Conservation (phyloP, 257 asterid genomes). For the Forsythia viridissima region DNA sequence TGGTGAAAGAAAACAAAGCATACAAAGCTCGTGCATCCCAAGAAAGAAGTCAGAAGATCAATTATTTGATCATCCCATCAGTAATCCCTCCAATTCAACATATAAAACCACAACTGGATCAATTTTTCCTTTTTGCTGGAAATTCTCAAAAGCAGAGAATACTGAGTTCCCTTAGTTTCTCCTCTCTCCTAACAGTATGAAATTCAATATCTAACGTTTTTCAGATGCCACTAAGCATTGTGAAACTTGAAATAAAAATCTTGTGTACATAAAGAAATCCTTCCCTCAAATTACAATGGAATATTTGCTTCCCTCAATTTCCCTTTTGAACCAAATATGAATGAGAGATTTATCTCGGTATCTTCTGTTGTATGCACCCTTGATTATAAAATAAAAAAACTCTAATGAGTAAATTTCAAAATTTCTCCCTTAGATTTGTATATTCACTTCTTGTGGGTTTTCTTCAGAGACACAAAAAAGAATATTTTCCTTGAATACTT, state of each 20-base stretch:
- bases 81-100: background rate
- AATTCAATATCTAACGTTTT: background rate
- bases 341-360: background rate
- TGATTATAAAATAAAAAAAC: background rate
- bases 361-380: background rate
- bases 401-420: too few relatives aligned
- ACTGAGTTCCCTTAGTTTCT: background rate
- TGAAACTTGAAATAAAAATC: background rate
- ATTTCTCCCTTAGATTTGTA: too few relatives aligned
- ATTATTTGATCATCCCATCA: slow-evolving; percentile 5
- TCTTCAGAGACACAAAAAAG: too few relatives aligned
- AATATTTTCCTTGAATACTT: too few relatives aligned
- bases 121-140: background rate
- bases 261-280: background rate
- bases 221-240: background rate
- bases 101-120: background rate
- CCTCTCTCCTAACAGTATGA: background rate
- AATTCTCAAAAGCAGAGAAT: background rate
- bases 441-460: too few relatives aligned
- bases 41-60: background rate
- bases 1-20: background rate
- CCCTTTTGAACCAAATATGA: background rate
- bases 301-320: background rate
- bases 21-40: background rate
- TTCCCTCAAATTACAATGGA: background rate